Conservation (phyloP, 2,329 filamentous ascomycete species). For the Tolypocladium endophyticum region DNA sequence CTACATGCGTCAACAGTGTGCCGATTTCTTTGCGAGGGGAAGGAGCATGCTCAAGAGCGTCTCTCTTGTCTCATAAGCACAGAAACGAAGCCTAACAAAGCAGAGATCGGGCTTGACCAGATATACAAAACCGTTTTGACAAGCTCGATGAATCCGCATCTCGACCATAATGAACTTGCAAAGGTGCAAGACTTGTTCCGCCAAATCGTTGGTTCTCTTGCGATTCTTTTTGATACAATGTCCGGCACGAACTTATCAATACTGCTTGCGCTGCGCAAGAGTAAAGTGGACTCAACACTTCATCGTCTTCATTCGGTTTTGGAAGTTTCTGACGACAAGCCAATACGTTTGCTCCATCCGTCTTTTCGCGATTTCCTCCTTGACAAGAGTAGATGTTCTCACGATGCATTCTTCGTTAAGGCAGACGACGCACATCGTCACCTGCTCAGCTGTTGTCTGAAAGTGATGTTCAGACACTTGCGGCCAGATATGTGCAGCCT, state of each 20-base stretch:
- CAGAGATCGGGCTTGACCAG: not conserved
- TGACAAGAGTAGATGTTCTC: not conserved
- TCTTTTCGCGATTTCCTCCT: not conserved
- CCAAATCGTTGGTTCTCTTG: not conserved
- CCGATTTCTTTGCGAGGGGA: not conserved
- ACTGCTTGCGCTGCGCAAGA: not conserved
- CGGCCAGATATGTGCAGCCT: not conserved
- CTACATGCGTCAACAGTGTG: not conserved
- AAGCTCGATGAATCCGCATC: not conserved
- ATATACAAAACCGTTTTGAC: not conserved
- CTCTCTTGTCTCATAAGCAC: not conserved
- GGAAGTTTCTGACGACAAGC: not conserved
- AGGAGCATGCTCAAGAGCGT: not conserved
- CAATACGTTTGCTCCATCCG: not conserved
- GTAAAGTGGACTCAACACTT: not conserved
- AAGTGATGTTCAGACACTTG: not conserved
- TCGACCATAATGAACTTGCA: not conserved
- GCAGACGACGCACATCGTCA: not conserved
- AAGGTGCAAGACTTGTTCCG: not conserved
- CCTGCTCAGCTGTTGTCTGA: not conserved
- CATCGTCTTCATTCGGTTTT: not conserved
- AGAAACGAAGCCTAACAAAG: not conserved
- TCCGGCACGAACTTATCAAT: not conserved
- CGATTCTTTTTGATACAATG: not conserved
- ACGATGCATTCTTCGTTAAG: not conserved